Conservation (phyloP, 2,329 filamentous ascomycete genomes). For the Microdochium trichocladiopsis region DNA sequence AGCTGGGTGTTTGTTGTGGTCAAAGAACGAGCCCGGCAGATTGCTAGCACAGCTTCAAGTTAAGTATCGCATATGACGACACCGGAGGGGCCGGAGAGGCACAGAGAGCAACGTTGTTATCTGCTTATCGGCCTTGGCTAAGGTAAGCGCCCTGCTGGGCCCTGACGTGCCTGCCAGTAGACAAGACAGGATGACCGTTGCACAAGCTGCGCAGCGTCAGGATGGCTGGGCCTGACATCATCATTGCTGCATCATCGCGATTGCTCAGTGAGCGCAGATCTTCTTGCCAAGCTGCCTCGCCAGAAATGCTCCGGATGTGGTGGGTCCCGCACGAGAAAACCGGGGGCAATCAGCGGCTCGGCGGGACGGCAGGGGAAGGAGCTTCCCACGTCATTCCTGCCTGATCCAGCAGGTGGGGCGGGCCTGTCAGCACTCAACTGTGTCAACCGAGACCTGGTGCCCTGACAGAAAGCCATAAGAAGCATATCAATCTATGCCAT, state of each 20-base stretch:
- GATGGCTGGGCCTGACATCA: background rate
- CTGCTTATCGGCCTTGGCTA: too few species aligned
- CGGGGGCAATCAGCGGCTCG: background rate
- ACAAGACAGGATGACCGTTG: too few species aligned
- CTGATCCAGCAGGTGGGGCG: background rate
- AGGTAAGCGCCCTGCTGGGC: too few species aligned
- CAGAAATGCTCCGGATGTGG: background rate
- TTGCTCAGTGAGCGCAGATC: background rate
- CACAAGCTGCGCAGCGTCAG: background rate
- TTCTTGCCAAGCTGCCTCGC: background rate
- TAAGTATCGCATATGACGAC: background rate
- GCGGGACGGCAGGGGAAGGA: background rate
- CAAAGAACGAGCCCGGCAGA: background rate
- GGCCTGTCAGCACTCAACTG: too few species aligned
- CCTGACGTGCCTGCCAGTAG: too few species aligned
- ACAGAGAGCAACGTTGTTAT: background rate
- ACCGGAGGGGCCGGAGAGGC: background rate
- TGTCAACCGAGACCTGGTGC: too few species aligned
- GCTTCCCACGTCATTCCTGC: background rate
- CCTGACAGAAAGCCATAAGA: too few species aligned
- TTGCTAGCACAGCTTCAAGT: background rate
- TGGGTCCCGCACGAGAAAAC: background rate
- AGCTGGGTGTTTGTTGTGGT: background rate
- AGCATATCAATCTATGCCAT: too few species aligned
- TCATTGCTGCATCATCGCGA: background rate